Base-by-base conservation (phyloP, 2,329 filamentous ascomycete genomes). In the Cephalotrichum gorgonifer region DNA sequence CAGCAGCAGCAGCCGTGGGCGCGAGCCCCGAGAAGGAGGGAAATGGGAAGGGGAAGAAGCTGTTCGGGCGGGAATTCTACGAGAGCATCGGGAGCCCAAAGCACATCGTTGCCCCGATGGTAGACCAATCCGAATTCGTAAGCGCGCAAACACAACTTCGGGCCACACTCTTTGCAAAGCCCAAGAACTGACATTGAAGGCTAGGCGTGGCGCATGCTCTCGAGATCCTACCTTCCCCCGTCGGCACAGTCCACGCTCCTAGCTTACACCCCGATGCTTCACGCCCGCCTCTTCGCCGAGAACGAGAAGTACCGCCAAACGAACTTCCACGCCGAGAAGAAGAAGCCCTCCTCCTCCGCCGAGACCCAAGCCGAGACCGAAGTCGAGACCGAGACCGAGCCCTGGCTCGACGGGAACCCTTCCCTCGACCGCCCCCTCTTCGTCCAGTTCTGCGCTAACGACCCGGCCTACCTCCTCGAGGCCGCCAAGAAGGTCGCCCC, bases 51-150 rank as follows among this genome's bases (percentile, higher is more conserved):
- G n/a, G n/a, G n/a, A n/a, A 25, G 49, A 95, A 91, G 64, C 71
- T 95, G 22, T 80, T 86, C 57, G 93, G 93, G 1, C 75, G 93
- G 51, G 86, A 86, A 12, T 97, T 98, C 64, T 98, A 97, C 62
- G 83, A 96, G 70, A 95, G 87, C 62, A 85, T 98, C 53, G 93
- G 93, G 22, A 90, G 85, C 52, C 93, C 93, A 2, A 95, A 88
- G 67, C 83, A 86, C 55, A 80, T 98, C 27, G 77, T 98, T 49
- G 93, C 93, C 30, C 93, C 93, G 31, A 98, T 98, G 93, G 93
- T 98, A 22, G 91, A 98, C 62, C 88, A 96, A 65, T 96, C 89
- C 28, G 93, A 98, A 72, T 96, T 97, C 71, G 90, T 95, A 73
- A 55, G 84, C 72, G 35, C 35, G 17, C n/a, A 9, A 9, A n/a